Conservation (phyloP, 225 moss, liverwort and hornwort species). For the Asterella californica region DNA sequence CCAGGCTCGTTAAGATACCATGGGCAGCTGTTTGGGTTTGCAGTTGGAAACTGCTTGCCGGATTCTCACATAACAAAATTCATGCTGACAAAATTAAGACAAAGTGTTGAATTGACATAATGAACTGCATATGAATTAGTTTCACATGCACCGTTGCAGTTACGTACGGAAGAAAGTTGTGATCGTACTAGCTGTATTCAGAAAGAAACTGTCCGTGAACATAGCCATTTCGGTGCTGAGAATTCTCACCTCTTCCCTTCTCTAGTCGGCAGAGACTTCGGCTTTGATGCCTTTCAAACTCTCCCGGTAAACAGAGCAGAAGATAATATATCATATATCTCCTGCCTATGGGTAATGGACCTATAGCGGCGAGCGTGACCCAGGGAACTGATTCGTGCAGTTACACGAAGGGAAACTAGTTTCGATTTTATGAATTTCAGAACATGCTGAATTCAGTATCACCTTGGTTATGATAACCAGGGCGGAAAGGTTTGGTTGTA, state of each 20-base stretch:
- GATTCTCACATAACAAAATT: not conserved
- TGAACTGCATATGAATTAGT: too few relatives aligned
- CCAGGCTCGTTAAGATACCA: not conserved
- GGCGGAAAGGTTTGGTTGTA: too few relatives aligned
- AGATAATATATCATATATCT: not conserved
- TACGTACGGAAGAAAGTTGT: not conserved
- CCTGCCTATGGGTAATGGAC: too few relatives aligned
- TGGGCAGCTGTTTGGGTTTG: not conserved
- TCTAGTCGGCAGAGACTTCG: not conserved
- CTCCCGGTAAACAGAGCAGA: not conserved
- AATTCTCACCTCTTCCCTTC: too few relatives aligned
- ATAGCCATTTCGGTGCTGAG: too few relatives aligned
- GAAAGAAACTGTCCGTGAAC: not conserved
- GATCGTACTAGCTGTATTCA: not conserved
- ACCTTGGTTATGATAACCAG: too few relatives aligned
- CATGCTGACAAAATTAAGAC: not conserved
- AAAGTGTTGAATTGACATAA: not conserved
- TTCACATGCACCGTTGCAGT: not conserved
- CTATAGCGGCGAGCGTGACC: too few relatives aligned
- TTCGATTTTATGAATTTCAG: too few relatives aligned
- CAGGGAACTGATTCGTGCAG: too few relatives aligned
- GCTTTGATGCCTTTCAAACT: not conserved
- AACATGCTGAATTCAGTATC: too few relatives aligned
- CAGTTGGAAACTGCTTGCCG: not conserved
- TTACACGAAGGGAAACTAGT: too few relatives aligned